Evolutionary conservation across 306 rosid species (phyloP), one percentile per base, ranked within the genome.

Genomic region (Castanea crenata): DNA sequence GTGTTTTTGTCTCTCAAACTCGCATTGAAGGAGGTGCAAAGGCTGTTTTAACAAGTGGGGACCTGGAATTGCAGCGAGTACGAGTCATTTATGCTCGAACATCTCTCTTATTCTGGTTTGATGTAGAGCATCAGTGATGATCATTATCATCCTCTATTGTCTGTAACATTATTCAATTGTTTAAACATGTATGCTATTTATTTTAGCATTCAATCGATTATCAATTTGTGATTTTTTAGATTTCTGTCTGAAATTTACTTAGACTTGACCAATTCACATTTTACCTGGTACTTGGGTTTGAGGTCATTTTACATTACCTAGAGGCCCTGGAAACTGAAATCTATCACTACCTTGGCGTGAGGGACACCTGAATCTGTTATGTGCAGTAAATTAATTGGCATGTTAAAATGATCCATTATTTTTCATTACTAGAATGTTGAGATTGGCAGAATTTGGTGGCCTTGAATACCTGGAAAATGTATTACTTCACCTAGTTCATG

Each of bases 11-110:
- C 51, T 92, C 97, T 32, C 91, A 90, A 79, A 94, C 99, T 35
- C 95, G 97, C n/a, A 94, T 94, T 0, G 99, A 94, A 77, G 99
- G 97, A 1, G 99, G 99, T 2, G 91, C 97, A 58, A 94, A 90
- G 82, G 99, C 99, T 14, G 95, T 94, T 57, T 64, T 89, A 67
- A 94, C 97, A 7, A 89, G 90, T 23, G 99, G 97, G 15, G 88
- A 92, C 82, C 80, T 95, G 78, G 78, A 86, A 1, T 81, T 95
- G 91, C 97, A 91, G 84, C 95, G 97, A 18, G 99, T 95, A 68
- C 88, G 97, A 77, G 99, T 95, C 55, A 91, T 92, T 73, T 95
- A 92, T 85, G 84, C 97, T 49, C 82, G 91, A 79, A 88, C 98
- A 6, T 87, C 92, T 27, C 83, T 95, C 72, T 84, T 95, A 74